phyloP scores from a whole-genome alignment of 306 rosid species.

The Glycyrrhiza uralensis region DNA sequence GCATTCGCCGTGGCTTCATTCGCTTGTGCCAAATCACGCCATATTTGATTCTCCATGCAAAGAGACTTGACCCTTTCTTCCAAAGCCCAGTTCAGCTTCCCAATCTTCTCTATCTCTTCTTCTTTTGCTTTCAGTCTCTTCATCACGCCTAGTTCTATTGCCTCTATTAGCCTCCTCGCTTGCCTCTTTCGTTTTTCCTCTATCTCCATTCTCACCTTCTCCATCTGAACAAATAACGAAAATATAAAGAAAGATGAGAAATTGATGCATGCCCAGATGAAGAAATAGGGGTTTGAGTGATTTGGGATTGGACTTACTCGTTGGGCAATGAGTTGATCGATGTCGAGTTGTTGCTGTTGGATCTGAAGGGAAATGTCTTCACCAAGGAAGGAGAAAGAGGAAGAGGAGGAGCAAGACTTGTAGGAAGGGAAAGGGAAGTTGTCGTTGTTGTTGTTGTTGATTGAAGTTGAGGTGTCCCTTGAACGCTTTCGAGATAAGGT shows the following conservation, averaged over 20 bases:
- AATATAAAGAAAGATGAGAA: not conserved
- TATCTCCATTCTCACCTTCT: slow-evolving; percentile 68
- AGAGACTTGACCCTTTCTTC: slow-evolving; percentile 63
- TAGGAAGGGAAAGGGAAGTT: slow-evolving; percentile 29
- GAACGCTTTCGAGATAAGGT: slow-evolving; percentile 56
- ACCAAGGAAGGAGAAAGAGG: slow-evolving; percentile 68
- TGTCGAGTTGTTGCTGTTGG: slow-evolving; percentile 68
- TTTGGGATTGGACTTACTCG: slow-evolving; percentile 43
- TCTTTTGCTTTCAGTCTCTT: slow-evolving; percentile 63
- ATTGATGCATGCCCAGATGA: not conserved
- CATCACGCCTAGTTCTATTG: slow-evolving; percentile 52
- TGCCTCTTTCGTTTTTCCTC: slow-evolving; percentile 71
- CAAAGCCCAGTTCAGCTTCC: slow-evolving; percentile 72
- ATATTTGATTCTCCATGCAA: slow-evolving; percentile 68
- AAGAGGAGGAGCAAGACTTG: not conserved
- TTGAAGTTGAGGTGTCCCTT: slow-evolving; percentile 40
- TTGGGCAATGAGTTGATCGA: slow-evolving; percentile 55
- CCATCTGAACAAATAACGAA: slow-evolving; percentile 41
- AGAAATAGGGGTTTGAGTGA: not conserved
- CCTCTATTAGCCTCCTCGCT: slow-evolving; percentile 55
- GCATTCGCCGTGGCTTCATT: slow-evolving; percentile 88
- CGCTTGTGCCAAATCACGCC: slow-evolving; percentile 84
- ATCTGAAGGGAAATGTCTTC: slow-evolving; percentile 69
- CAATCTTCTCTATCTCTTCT: slow-evolving; percentile 73
- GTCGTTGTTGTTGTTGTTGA: too few species aligned